phyloP scores from a whole-genome alignment of 441 rosid species.

The Pelargonium fulgidum region DNA sequence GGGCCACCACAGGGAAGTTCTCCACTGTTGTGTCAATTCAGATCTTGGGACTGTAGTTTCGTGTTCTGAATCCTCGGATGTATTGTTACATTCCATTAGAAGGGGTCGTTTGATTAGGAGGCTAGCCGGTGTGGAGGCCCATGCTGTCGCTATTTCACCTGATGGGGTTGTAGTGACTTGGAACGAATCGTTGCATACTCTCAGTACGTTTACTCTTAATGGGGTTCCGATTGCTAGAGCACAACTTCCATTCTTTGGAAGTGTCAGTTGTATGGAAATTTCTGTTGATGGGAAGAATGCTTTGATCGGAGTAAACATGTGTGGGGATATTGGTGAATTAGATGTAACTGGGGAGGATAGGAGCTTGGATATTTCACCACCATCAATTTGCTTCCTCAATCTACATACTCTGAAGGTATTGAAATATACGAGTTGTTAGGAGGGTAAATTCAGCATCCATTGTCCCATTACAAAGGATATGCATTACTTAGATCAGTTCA shows the following conservation, averaged over 20 bases:
- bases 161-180: slow-evolving; percentile 80
- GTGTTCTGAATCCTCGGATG: slow-evolving; percentile 57
- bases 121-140: slow-evolving; percentile 68
- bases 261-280: slow-evolving; percentile 78
- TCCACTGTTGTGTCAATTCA: slow-evolving; percentile 78
- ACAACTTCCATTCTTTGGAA: slow-evolving; percentile 57
- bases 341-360: slow-evolving; percentile 38
- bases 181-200: slow-evolving; percentile 50
- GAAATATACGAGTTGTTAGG: slow-evolving; percentile 2
- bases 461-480: neutral
- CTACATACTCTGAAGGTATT: slow-evolving; percentile 73
- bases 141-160: slow-evolving; percentile 74
- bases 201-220: slow-evolving; percentile 71
- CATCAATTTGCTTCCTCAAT: slow-evolving; percentile 83
- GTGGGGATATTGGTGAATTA: slow-evolving; percentile 31
- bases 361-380: slow-evolving; percentile 51
- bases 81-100: slow-evolving; percentile 76
- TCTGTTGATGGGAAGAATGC: slow-evolving; percentile 73
- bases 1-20: slow-evolving; percentile 71
- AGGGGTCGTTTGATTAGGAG: slow-evolving; percentile 85
- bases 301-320: slow-evolving; percentile 64
- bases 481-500: neutral
- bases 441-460: slow-evolving; percentile 9
- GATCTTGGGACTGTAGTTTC: slow-evolving; percentile 87
- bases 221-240: slow-evolving; percentile 64